A percentile compares a stretch with the other conserved stretches of the same genome.
These are phyloP conservation scores for Alternaria hordeiaustralica DNA, from an alignment of 2,329 filamentous ascomycete genomes.

Conservation along the genomic window DNA sequence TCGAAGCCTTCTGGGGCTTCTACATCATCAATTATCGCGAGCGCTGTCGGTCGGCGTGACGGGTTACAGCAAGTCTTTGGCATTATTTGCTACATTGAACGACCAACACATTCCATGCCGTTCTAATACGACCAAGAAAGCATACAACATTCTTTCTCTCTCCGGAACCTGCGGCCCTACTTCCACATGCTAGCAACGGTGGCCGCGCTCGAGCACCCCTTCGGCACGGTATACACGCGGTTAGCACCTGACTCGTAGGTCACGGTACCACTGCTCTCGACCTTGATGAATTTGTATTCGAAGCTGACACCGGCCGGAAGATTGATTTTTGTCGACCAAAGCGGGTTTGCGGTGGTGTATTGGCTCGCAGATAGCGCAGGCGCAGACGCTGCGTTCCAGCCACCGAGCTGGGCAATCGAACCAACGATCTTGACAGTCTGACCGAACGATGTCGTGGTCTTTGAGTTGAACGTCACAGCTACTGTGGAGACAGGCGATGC, in stretches of 20 bases:
- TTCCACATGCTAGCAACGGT: conserved; percentile 34
- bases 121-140: neutral
- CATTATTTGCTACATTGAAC: neutral
- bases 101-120: neutral
- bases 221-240: conserved; percentile 47
- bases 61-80: neutral
- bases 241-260: conserved; percentile 55
- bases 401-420: conserved; percentile 52
- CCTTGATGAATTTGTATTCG: conserved; percentile 56
- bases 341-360: conserved; percentile 53
- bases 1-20: accelerated
- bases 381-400: conserved; percentile 51
- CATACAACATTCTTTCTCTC: neutral
- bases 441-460: conserved; percentile 56
- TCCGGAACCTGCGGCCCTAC: conserved; percentile 1
- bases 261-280: conserved; percentile 54
- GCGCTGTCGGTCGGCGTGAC: neutral
- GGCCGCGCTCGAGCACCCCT: conserved; percentile 23
- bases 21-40: neutral
- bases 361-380: conserved; percentile 50
- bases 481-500: conserved; percentile 36
- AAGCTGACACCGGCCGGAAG: conserved; percentile 52
- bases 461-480: conserved; percentile 55
- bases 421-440: conserved; percentile 58
- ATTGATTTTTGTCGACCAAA: conserved; percentile 55